phyloP scores from a whole-genome alignment of 768 basidiomycete genomes.

The Inosperma sp. region DNA sequence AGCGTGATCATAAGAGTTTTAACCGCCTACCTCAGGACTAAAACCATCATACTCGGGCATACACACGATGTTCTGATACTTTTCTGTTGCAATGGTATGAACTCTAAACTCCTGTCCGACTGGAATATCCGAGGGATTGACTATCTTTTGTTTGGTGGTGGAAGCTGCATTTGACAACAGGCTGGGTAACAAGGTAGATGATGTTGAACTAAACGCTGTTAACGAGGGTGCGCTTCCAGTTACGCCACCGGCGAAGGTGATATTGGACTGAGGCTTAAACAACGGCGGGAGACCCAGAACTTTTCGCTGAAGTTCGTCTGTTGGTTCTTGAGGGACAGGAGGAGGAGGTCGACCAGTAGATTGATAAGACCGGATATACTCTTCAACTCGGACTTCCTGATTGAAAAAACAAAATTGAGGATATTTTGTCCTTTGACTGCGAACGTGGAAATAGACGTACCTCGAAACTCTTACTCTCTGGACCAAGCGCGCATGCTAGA shows the following conservation, averaged over 20 bases:
- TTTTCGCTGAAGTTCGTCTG: conserved; percentile 38
- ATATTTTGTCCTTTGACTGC: background rate
- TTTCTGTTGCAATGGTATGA: conserved; percentile 21
- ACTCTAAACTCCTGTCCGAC: conserved; percentile 19
- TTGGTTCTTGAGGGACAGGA: conserved; percentile 46
- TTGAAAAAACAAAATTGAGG: conserved; percentile 4
- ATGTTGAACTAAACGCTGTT: background rate
- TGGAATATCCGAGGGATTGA: conserved; percentile 17
- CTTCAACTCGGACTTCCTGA: conserved; percentile 53
- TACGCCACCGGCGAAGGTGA: background rate
- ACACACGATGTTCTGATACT: conserved; percentile 36
- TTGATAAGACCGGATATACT: conserved; percentile 49
- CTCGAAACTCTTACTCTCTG: conserved; percentile 29
- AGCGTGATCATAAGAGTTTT: background rate
- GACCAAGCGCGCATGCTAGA: conserved; percentile 20
- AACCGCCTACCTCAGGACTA: conserved; percentile 42
- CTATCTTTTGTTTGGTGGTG: conserved; percentile 9
- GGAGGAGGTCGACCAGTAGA: conserved; percentile 44
- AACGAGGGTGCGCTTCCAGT: background rate
- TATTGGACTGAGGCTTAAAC: conserved; percentile 40
- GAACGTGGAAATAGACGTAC: conserved; percentile 13
- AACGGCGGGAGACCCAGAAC: conserved; percentile 46
- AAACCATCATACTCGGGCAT: conserved; percentile 34
- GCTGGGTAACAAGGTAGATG: background rate
- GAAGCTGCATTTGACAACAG: background rate